These are phyloP conservation scores for Colletotrichum echinochloae DNA, from an alignment of 2,329 filamentous ascomycete species.

Conservation along the genomic window DNA sequence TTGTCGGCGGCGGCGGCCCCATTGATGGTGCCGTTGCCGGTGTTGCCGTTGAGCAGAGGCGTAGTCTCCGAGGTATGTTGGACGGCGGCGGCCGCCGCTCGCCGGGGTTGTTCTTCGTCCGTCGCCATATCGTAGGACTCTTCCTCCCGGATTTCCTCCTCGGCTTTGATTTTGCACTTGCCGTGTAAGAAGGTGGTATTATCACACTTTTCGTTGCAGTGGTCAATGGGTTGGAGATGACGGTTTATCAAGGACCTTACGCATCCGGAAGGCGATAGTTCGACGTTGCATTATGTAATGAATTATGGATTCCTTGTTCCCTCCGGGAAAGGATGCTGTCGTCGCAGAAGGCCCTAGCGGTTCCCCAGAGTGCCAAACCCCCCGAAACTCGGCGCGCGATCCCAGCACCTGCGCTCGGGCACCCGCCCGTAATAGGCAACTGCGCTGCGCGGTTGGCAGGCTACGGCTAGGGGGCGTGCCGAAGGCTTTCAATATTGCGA, in stretches of 20 bases:
- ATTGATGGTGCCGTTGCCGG: slow-evolving; percentile 13
- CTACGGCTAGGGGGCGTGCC: neutral
- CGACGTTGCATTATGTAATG: neutral
- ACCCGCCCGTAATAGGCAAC: slow-evolving; percentile 27
- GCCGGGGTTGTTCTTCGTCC: slow-evolving; percentile 31
- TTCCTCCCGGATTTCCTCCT: neutral
- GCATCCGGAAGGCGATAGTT: neutral
- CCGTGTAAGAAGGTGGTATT: neutral
- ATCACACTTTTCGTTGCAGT: neutral
- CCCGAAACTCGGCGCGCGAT: slow-evolving; percentile 30
- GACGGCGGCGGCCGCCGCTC: slow-evolving; percentile 7
- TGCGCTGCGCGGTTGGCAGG: neutral
- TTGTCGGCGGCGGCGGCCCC: slow-evolving; percentile 37
- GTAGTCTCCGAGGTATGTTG: slow-evolving; percentile 36
- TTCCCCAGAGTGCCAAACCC: neutral
- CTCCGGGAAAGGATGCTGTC: neutral
- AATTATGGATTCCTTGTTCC: neutral
- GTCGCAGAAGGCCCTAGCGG: neutral
- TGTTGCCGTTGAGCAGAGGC: slow-evolving; percentile 34
- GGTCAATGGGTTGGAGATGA: neutral
- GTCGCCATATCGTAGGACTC: slow-evolving; percentile 14
- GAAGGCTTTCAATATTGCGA: slow-evolving; percentile 4
- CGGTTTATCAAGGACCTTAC: neutral
- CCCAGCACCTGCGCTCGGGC: slow-evolving; percentile 18
- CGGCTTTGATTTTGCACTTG: neutral